Evolutionary conservation across 768 basidiomycete species (phyloP), one percentile per base, ranked within the genome.

Genomic region (Trichaptum fuscoviolaceum): DNA sequence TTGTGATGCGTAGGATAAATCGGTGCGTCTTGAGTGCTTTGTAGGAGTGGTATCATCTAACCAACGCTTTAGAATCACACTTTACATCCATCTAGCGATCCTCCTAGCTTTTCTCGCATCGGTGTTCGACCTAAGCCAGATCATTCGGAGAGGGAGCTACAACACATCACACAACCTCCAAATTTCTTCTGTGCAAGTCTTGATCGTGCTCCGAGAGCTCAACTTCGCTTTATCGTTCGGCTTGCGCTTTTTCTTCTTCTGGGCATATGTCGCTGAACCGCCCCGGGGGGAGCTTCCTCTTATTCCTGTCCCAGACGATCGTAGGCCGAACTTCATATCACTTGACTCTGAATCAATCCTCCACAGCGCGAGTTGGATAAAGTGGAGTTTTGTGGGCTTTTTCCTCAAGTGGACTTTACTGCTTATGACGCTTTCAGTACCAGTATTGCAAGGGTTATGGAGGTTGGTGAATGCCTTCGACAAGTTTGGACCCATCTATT

Each of bases 321-420:
- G 64, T 62, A 64, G 42, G 58, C 23, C 65, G 64, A 72, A 66
- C 27, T 71, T 72, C 65, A 65, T 71, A 34, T 23, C 35, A 25
- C 62, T 74, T 7, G 65, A 71, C 42, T 61, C 68, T 61, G 69
- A 68, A 62, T 64, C 67, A 15, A 67, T 66, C 65, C 67, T 68
- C 59, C 88, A 90, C 70, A 86, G 85, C 67, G 88, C 83, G 23
- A 83, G 80, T 71, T 92, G 91, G 91, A 69, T 73, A 66, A 83
- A 85, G 58, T 90, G 87, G 89, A 87, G 90, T 2, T 61, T 79
- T 26, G 68, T 82, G 15, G 89, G 90, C 24, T 72, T 78, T 12
- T 23, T 84, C 30, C 75, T 89, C 61, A 84, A 89, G 67, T 85
- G 81, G 78, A 68, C 71, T 35, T 78, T 86, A 8, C 73, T 92